Percentiles rank a stretch among this genome's conserved stretches.
These are phyloP conservation scores for Monilinia vaccinii-corymbosi DNA, from an alignment of 2,329 filamentous ascomycete genomes.

Conservation along the genomic window DNA sequence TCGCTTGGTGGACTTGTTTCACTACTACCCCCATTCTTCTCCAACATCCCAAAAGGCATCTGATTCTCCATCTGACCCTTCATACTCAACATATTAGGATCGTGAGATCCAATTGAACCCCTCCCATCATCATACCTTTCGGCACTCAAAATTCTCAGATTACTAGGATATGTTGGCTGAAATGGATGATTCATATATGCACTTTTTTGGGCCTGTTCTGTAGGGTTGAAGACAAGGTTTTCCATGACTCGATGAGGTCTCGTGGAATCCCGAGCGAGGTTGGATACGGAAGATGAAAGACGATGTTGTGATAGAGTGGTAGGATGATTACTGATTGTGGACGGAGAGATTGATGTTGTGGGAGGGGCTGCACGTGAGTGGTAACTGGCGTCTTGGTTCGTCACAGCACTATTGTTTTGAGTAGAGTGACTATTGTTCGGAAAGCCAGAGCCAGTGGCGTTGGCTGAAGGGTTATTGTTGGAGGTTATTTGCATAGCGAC, in stretches of 20 bases:
- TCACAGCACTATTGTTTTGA: not conserved
- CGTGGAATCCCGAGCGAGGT: conserved; percentile 6
- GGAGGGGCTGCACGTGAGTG: not conserved
- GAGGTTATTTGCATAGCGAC: conserved; percentile 19
- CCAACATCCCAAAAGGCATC: conserved; percentile 23
- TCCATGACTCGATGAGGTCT: conserved; percentile 16
- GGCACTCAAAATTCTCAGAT: conserved; percentile 36
- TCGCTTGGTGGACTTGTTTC: conserved; percentile 15
- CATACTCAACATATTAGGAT: conserved; percentile 9
- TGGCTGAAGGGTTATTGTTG: not conserved
- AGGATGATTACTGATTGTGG: conserved; percentile 13
- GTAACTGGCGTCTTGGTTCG: not conserved
- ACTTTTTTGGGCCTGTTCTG: conserved; percentile 3
- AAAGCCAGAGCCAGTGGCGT: not conserved
- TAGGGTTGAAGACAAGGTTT: conserved; percentile 17
- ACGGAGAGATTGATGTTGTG: not conserved
- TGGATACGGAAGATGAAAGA: not conserved
- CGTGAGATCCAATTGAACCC: conserved; percentile 14
- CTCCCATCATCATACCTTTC: conserved; percentile 37
- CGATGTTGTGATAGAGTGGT: conserved; percentile 1
- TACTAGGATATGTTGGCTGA: conserved; percentile 12
- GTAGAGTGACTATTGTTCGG: not conserved
- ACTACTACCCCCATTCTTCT: conserved; percentile 12
- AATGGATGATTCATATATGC: conserved; percentile 16
- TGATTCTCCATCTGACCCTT: conserved; percentile 10